A percentile compares a stretch with the other conserved stretches of the same genome.
Evolutionary conservation across 305 asterid genomes (phyloP).

Genomic region (Fraxinus xanthoxyloides): DNA sequence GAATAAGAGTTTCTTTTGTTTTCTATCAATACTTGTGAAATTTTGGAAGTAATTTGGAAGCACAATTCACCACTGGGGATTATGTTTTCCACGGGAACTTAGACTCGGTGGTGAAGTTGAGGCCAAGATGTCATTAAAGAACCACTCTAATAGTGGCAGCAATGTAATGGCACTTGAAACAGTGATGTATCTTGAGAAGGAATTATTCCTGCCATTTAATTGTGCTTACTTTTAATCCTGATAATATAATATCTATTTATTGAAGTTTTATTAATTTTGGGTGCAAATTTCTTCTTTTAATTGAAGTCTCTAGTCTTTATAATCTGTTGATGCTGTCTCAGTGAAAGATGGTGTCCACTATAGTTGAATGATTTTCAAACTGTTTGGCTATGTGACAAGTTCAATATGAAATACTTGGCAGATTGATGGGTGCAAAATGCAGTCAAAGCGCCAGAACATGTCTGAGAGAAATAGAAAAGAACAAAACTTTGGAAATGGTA

Average conservation of each 20-base stretch:
- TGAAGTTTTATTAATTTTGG: not conserved
- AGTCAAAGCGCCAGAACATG: constrained; percentile 36
- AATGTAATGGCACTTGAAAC: not conserved
- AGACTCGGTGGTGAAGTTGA: not conserved
- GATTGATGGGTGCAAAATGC: constrained; percentile 37
- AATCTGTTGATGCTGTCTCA: not conserved
- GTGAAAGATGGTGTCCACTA: not conserved
- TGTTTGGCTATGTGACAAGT: constrained; percentile 11
- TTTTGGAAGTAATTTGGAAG: not conserved
- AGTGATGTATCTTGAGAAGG: not conserved
- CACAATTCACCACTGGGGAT: not conserved
- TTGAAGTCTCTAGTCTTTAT: not conserved
- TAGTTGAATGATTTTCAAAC: not conserved
- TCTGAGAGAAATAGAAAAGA: constrained; percentile 32
- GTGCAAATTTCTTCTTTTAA: not conserved
- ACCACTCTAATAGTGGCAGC: not conserved
- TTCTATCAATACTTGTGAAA: not conserved
- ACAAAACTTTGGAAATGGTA: constrained; percentile 32
- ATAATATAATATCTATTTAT: not conserved
- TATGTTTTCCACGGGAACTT: not conserved
- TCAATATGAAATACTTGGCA: constrained; percentile 27
- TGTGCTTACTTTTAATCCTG: not conserved
- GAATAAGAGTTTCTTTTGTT: not conserved
- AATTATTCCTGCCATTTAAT: not conserved
- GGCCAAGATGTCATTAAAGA: not conserved